phyloP scores from a whole-genome alignment of 1,284 basidiomycete species.

The Pseudozyma pruni region DNA sequence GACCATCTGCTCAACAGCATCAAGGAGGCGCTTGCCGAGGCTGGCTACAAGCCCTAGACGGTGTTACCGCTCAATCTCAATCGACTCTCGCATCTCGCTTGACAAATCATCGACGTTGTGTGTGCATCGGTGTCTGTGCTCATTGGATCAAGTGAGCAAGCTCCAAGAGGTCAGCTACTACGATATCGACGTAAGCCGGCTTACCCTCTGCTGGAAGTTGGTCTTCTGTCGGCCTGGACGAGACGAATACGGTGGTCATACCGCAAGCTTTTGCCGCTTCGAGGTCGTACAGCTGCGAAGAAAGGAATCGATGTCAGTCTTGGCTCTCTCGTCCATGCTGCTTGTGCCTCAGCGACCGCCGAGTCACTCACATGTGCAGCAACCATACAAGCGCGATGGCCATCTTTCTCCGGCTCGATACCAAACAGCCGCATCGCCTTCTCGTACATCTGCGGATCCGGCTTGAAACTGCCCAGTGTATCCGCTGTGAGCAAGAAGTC shows the following conservation, averaged over 20 bases:
- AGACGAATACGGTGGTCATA: conserved; percentile 42
- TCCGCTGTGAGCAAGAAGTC: conserved; percentile 38
- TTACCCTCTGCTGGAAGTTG: conserved; percentile 22
- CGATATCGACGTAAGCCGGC: conserved; percentile 34
- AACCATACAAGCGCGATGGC: conserved; percentile 21
- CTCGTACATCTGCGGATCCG: conserved; percentile 25
- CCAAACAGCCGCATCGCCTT: conserved; percentile 22
- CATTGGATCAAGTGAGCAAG: conserved; percentile 17
- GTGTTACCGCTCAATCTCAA: neutral
- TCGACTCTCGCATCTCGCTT: neutral
- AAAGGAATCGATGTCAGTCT: too few relatives aligned
- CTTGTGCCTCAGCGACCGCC: too few relatives aligned
- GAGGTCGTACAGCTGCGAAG: conserved; percentile 29
- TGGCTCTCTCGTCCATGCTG: too few relatives aligned
- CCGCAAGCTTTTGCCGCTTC: conserved; percentile 35
- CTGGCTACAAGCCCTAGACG: conserved; percentile 67
- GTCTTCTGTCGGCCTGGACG: conserved; percentile 26
- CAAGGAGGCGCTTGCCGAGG: conserved; percentile 72
- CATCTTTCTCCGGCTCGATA: conserved; percentile 14
- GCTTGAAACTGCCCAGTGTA: conserved; percentile 31
- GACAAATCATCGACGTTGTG: neutral
- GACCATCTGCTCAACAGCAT: conserved; percentile 79
- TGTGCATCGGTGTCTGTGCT: neutral
- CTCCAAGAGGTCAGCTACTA: conserved; percentile 20
- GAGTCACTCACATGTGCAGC: conserved; percentile 26